These are phyloP conservation scores for Wickerhamiella lipophila DNA, from an alignment of 805 yeast species.

Conservation along the genomic window DNA sequence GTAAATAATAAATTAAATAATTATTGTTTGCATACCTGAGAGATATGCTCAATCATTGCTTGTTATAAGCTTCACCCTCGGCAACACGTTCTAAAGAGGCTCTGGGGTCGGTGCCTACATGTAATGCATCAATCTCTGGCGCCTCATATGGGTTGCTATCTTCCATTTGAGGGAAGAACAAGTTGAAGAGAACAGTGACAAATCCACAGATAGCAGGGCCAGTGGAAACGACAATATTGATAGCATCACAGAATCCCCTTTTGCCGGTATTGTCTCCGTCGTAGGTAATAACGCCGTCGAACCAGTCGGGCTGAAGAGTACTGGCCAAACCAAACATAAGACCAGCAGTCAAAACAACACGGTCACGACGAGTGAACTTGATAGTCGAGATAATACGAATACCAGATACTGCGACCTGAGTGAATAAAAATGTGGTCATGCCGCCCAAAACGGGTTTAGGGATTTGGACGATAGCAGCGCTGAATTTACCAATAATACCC, in stretches of 20 bases:
- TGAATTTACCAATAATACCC: constrained; percentile 82
- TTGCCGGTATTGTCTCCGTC: constrained; percentile 45
- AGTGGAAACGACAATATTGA: constrained; percentile 56
- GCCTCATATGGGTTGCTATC: constrained; percentile 16
- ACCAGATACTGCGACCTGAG: constrained; percentile 67
- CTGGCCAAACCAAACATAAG: constrained; percentile 57
- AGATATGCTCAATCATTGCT: not conserved
- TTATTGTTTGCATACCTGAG: too few species aligned
- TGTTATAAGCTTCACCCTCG: not conserved
- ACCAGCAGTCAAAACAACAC: constrained; percentile 57
- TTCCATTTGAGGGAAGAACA: constrained; percentile 48
- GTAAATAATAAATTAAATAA: not conserved
- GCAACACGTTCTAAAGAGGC: not conserved
- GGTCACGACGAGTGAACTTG: constrained; percentile 54
- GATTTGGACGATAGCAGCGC: constrained; percentile 76
- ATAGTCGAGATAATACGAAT: constrained; percentile 45
- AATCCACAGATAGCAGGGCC: constrained; percentile 63
- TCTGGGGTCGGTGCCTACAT: not conserved
- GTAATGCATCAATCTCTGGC: not conserved
- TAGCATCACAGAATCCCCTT: constrained; percentile 54
- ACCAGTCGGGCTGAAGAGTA: constrained; percentile 53
- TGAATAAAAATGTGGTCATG: constrained; percentile 67
- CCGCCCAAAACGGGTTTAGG: constrained; percentile 78
- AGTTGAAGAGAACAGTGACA: constrained; percentile 47
- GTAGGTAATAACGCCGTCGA: constrained; percentile 51